phyloP scores from a whole-genome alignment of 2,329 filamentous ascomycete genomes.

The Akanthomyces muscarius region DNA sequence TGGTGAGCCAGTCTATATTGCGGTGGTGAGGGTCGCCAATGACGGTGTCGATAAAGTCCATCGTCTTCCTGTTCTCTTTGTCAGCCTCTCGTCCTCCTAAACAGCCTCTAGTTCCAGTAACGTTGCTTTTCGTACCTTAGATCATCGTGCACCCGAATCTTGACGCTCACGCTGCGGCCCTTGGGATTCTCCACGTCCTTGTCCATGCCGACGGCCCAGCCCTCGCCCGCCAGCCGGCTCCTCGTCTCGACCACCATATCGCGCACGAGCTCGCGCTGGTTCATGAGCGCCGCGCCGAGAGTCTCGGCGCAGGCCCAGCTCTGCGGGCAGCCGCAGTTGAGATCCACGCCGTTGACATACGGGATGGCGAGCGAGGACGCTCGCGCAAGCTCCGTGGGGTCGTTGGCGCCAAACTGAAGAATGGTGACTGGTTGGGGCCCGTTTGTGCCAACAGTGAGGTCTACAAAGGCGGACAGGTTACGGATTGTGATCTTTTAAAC shows the following conservation, averaged over 20 bases:
- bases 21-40: constrained; percentile 48
- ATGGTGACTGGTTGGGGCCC: constrained; percentile 55
- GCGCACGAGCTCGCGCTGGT: constrained; percentile 58
- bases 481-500: background rate
- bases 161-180: constrained; percentile 62
- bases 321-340: constrained; percentile 72
- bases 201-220: constrained; percentile 47
- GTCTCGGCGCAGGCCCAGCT: constrained; percentile 67
- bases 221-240: constrained; percentile 45
- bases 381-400: constrained; percentile 56
- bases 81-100: background rate
- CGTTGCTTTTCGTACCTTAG: constrained; percentile 38
- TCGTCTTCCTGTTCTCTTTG: constrained; percentile 39
- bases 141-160: constrained; percentile 66
- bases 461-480: constrained; percentile 26
- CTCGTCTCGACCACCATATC: constrained; percentile 61
- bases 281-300: constrained; percentile 67
- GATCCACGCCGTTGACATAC: constrained; percentile 60
- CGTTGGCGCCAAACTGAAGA: constrained; percentile 63
- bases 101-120: too few species aligned
- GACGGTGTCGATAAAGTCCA: constrained; percentile 61
- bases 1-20: constrained; percentile 64
- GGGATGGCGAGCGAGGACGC: constrained; percentile 60
- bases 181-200: constrained; percentile 39
- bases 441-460: constrained; percentile 58